Percentiles rank a stretch among this genome's conserved stretches.
These are phyloP conservation scores for Russula olivacea DNA, from an alignment of 768 basidiomycete genomes.

Conservation along the genomic window DNA sequence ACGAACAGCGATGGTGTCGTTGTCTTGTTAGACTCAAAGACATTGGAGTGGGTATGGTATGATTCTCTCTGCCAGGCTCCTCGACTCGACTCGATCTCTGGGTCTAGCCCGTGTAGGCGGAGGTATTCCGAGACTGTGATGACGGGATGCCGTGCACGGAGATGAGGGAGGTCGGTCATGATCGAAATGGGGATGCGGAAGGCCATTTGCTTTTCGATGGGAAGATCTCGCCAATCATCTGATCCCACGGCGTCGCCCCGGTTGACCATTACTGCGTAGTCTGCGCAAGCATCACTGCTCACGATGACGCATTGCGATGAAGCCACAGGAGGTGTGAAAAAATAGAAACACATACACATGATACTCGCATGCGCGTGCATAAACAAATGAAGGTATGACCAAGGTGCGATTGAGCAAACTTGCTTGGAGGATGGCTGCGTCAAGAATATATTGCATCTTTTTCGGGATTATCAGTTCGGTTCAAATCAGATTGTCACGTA, in stretches of 20 bases:
- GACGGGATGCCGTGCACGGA: slow-evolving; percentile 36
- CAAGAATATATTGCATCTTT: slow-evolving; percentile 46
- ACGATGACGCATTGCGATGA: not conserved
- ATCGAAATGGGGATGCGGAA: slow-evolving; percentile 35
- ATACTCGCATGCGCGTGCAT: slow-evolving; percentile 43
- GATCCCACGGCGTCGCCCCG: slow-evolving; percentile 38
- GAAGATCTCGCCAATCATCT: slow-evolving; percentile 38
- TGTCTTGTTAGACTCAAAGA: slow-evolving; percentile 25
- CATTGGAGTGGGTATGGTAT: slow-evolving; percentile 32
- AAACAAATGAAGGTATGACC: slow-evolving; percentile 41
- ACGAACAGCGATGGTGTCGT: slow-evolving; percentile 30
- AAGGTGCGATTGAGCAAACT: slow-evolving; percentile 39
- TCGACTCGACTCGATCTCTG: slow-evolving; percentile 33
- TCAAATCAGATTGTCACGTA: not conserved
- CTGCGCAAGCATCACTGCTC: slow-evolving; percentile 34
- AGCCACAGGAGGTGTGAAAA: slow-evolving; percentile 1
- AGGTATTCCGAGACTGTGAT: slow-evolving; percentile 40
- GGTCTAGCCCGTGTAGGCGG: slow-evolving; percentile 35
- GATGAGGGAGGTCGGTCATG: slow-evolving; percentile 40
- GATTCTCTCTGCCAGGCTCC: slow-evolving; percentile 36
- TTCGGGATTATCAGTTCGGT: not conserved
- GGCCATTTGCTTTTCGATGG: slow-evolving; percentile 34
- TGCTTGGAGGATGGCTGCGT: slow-evolving; percentile 39
- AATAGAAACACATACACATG: slow-evolving; percentile 30
- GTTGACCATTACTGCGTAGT: slow-evolving; percentile 40